phyloP scores from a whole-genome alignment of 208 protist species.

The Acanthamoeba castellanii region DNA sequence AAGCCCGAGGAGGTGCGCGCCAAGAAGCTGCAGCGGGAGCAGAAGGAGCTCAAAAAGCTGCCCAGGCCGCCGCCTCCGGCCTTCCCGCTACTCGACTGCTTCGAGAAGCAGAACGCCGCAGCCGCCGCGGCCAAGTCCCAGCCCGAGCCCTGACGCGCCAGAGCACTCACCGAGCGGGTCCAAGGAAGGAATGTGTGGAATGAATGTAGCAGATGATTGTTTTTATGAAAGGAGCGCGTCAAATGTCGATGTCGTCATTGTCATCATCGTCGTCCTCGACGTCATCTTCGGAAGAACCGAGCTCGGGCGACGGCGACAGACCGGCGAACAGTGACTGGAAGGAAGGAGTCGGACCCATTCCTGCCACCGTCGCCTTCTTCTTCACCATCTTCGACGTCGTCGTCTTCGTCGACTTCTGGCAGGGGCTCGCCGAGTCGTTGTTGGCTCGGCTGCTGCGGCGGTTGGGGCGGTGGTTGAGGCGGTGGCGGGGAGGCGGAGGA shows the following conservation, averaged over 20 bases:
- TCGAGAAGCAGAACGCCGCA: not conserved
- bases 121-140: not conserved
- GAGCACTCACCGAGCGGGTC: not conserved
- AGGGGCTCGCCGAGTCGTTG: not conserved
- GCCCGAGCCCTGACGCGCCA: not conserved
- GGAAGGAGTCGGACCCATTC: not conserved
- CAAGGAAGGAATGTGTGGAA: too few species aligned
- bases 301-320: slow-evolving; percentile 7
- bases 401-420: not conserved
- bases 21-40: slow-evolving; percentile 51
- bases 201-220: not conserved
- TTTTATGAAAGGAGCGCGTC: not conserved
- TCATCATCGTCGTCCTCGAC: not conserved
- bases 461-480: not conserved
- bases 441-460: too few species aligned
- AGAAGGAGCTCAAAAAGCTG: slow-evolving; percentile 52
- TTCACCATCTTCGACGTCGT: not conserved
- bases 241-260: not conserved
- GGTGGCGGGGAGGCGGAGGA: not conserved
- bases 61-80: not conserved
- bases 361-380: not conserved
- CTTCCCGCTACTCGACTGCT: slow-evolving; percentile 38
- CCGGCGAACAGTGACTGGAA: not conserved
- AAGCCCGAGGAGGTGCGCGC: slow-evolving; percentile 37
- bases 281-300: not conserved